phyloP scores from a whole-genome alignment of 2,329 filamentous ascomycete genomes.

The Ciborinia camelliae region DNA sequence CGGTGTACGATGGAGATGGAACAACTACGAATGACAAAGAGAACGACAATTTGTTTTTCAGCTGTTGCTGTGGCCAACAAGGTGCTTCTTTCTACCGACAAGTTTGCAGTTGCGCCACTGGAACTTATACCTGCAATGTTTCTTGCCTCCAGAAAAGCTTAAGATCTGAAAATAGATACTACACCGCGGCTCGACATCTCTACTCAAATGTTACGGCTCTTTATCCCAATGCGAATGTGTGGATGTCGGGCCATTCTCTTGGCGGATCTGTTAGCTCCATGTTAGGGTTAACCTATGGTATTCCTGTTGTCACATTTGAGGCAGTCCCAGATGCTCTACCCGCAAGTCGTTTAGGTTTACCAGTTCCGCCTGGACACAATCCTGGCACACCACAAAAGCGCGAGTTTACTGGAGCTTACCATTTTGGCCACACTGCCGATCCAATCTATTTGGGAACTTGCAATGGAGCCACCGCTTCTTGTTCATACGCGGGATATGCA shows the following conservation, averaged over 20 bases:
- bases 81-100: slow-evolving; percentile 86
- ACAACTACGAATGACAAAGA: slow-evolving; percentile 97
- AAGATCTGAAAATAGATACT: slow-evolving; percentile 83
- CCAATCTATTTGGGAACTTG: slow-evolving; percentile 92
- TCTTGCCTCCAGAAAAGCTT: slow-evolving; percentile 79
- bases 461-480: slow-evolving; percentile 83
- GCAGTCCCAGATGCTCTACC: slow-evolving; percentile 88
- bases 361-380: slow-evolving; percentile 75
- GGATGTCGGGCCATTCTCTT: slow-evolving; percentile 89
- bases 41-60: slow-evolving; percentile 97
- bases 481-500: slow-evolving; percentile 89
- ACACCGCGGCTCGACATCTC: slow-evolving; percentile 80
- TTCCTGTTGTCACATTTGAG: slow-evolving; percentile 90
- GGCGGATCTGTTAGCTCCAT: slow-evolving; percentile 88
- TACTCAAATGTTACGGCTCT: slow-evolving; percentile 89
- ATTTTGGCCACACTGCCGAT: slow-evolving; percentile 95
- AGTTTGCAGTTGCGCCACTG: slow-evolving; percentile 88
- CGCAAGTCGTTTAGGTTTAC: slow-evolving; percentile 78
- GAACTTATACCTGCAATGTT: slow-evolving; percentile 85
- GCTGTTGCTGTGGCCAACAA: slow-evolving; percentile 94
- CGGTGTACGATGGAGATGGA: slow-evolving; percentile 93
- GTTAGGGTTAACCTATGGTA: slow-evolving; percentile 83
- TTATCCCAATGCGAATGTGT: slow-evolving; percentile 80
- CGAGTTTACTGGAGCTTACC: slow-evolving; percentile 72
- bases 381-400: slow-evolving; percentile 68